Evolutionary conservation across 352 stramenopile species (phyloP), one percentile per base, ranked within the genome.

Genomic region (Phytophthora multivora): DNA sequence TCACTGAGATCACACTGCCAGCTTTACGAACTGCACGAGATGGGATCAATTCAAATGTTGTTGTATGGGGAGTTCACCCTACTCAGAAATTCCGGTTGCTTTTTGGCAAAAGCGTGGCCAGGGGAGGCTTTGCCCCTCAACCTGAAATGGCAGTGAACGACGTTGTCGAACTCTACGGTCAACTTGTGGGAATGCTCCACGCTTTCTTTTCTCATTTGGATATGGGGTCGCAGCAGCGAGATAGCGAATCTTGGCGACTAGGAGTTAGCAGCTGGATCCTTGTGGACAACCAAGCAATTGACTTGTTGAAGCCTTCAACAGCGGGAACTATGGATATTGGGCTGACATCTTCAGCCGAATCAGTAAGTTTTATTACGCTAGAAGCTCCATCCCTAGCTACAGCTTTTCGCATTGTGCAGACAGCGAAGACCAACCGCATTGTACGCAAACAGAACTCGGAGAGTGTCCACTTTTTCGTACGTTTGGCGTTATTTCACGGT

Each of bases 221-320:
- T 54, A 1, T 56, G 53, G 62, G 33, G 38, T 53, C 45, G 51
- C 39, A 16, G 12, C 47, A 4, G 15, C 8, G n/a, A n/a, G 25
- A 43, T 16, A 46, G 19, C 6, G 46, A 52, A 26, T 30, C 47
- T 4, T 91, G 78, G 80, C 49, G 66, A 39, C 41, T 91, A 2
- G 83, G 80, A 5, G 74, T 90, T 28, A 91, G 83, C 50, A 88
- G 78, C 33, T 91, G 83, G 83, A 77, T 90, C 42, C 60, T 91
- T 59, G 77, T 89, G 11, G 80, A 86, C 62, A 89, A 90, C 54
- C 64, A 81, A 26, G 70, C 66, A 6, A 68, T 87, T 28, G 83
- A 90, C 26, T 51, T 91, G 15, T 55, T 91, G 9, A 76, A 85
- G 47, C 39, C 19, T 13, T 23, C 35, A 9, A 49, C 40, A 33